Evolutionary conservation across 176 grass and related monocot species (phyloP), one percentile per base, ranked within the genome.

Genomic region (Panicum miliaceum): DNA sequence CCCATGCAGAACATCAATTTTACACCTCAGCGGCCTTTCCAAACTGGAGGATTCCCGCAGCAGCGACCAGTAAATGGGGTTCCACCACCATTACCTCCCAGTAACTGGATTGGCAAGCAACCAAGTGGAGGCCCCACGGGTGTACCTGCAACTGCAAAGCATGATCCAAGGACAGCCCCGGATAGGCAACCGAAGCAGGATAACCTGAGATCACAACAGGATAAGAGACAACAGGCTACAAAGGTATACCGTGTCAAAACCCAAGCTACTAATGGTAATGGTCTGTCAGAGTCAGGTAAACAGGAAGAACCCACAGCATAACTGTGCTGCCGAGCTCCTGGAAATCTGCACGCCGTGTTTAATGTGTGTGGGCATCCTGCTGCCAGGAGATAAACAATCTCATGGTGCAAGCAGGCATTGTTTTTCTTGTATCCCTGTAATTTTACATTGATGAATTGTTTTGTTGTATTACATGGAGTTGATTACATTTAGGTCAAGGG

Each of bases 101-200:
- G 87, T 73, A 94, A 90, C 60, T 99, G 93, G 96, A 92, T 99
- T 76, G 96, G 78, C 45, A 93, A 82, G 86, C 93, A 86, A 83
- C 22, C 80, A 68, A 90, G 51, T 78, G 89, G 75, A 87, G 68
- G 68, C 51, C 84, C 57, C 52, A 51, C 14, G 0, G 66, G 83
- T 86, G 58, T 72, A 59, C 76, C 82, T 82, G 73, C 48, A 64
- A 85, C 82, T 82, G 73, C 48, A 64, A 85, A 73, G 53, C 89
- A 76, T 51, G 87, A 91, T 48, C 72, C 84, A 12, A 85, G 56
- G 54, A n/a, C 69, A 23, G 71, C 61, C 22, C 56, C 8, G 1
- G 54, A 89, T 46, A 79, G 79, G 22, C 85, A 93, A 50, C 69
- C 27, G 1, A 90, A 68, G 78, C 88, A 88, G 80, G 89, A 92